These are phyloP conservation scores for Zizania latifolia DNA, from an alignment of 176 grass and related monocot genomes.

Conservation along the genomic window DNA sequence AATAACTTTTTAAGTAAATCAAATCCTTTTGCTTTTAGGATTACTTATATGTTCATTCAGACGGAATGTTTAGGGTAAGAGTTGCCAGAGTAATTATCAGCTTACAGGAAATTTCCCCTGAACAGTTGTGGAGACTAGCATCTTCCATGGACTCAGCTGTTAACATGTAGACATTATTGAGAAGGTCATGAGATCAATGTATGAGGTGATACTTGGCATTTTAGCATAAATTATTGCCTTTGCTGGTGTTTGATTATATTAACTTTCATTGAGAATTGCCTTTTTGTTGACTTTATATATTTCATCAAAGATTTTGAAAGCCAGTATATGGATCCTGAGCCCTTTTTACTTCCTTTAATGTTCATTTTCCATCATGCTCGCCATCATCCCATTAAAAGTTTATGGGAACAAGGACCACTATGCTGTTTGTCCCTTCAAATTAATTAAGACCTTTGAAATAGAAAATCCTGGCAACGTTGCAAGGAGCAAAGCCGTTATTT, in stretches of 20 bases:
- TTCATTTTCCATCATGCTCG: neutral
- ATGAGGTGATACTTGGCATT: slow-evolving; percentile 6
- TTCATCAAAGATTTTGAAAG: neutral
- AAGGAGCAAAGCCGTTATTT: neutral
- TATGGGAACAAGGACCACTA: neutral
- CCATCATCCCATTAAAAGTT: neutral
- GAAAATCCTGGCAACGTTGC: neutral
- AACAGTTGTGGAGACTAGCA: slow-evolving; percentile 27
- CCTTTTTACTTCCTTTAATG: neutral
- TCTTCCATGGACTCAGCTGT: slow-evolving; percentile 16
- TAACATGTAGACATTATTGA: slow-evolving; percentile 31
- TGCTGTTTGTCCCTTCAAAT: neutral
- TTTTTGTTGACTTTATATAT: neutral
- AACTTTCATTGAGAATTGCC: neutral
- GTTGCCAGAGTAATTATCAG: neutral
- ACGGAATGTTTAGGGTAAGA: neutral
- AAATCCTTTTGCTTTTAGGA: neutral
- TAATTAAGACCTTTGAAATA: neutral
- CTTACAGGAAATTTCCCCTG: neutral
- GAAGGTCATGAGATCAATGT: slow-evolving; percentile 27
- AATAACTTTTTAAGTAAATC: slow-evolving; percentile 5
- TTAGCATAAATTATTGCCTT: neutral
- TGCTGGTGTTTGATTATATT: neutral
- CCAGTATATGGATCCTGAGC: neutral
- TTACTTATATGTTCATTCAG: neutral